These are phyloP conservation scores for Rubia peregrina DNA, from an alignment of 305 asterid species.

Conservation along the genomic window DNA sequence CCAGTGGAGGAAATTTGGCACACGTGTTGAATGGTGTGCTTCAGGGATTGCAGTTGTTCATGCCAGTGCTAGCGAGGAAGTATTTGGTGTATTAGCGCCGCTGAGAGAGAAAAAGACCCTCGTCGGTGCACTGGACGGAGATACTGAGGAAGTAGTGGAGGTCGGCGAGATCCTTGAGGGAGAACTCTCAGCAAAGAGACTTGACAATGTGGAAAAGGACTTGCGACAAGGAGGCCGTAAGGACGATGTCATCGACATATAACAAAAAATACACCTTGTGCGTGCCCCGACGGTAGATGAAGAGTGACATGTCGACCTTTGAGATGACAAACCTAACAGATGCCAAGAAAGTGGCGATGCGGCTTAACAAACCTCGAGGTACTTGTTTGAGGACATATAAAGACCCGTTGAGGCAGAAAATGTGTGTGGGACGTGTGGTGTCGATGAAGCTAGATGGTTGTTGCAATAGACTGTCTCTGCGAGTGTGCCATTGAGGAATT, in stretches of 20 bases:
- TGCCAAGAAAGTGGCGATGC: not conserved
- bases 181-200: not conserved
- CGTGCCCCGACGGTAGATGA: too few relatives aligned
- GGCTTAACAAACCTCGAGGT: not conserved
- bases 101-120: not conserved
- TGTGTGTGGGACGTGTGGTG: not conserved
- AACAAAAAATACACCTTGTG: not conserved
- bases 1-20: too few relatives aligned
- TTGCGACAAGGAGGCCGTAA: not conserved
- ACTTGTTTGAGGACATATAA: not conserved
- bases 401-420: not conserved
- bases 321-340: not conserved
- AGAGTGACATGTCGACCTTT: not conserved
- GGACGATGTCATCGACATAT: not conserved
- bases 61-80: not conserved
- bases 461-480: too few relatives aligned
- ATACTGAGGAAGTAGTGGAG: not conserved
- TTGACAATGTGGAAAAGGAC: too few relatives aligned
- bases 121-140: not conserved
- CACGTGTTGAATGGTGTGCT: not conserved
- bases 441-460: not conserved
- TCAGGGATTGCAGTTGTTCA: not conserved
- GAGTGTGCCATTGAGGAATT: not conserved
- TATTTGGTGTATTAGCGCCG: not conserved
- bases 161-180: not conserved